Evolutionary conservation across 2,329 filamentous ascomycete genomes (phyloP).

Genomic region (Aschersonia sp.): DNA sequence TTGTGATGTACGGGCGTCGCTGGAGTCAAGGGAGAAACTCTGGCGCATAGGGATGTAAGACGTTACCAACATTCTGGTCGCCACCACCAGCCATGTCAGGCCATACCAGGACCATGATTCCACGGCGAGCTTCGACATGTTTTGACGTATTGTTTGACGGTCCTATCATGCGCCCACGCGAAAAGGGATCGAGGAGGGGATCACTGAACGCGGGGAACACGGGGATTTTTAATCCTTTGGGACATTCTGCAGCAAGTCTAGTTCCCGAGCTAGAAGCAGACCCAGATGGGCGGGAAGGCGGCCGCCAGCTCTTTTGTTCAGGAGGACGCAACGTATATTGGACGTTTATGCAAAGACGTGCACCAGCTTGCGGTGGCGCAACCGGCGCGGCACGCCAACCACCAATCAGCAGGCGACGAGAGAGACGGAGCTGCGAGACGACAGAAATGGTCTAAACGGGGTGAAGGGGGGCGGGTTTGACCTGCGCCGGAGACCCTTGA

Average conservation of each 20-base stretch:
- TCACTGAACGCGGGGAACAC: too few species aligned
- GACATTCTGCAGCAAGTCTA: too few species aligned
- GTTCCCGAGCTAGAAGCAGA: background rate
- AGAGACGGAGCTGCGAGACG: background rate
- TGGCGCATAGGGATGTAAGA: background rate
- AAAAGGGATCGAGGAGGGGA: too few species aligned
- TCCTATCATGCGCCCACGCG: background rate
- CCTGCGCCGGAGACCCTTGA: background rate
- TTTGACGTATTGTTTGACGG: background rate
- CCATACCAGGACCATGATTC: slow-evolving; percentile 32
- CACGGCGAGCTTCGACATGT: slow-evolving; percentile 16
- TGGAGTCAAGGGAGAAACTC: too few species aligned
- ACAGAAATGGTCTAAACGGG: background rate
- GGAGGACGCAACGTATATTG: background rate
- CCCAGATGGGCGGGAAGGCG: background rate
- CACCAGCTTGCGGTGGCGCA: background rate
- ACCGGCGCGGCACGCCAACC: background rate
- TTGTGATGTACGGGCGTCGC: background rate
- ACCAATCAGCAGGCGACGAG: background rate
- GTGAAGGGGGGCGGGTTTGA: background rate
- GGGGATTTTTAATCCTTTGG: too few species aligned
- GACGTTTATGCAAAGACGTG: background rate
- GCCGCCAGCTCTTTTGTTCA: background rate
- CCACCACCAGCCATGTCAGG: slow-evolving; percentile 22
- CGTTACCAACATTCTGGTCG: slow-evolving; percentile 22